Conservation (phyloP, 2,329 filamentous ascomycete genomes). For the Herpomyces periplanetae region DNA sequence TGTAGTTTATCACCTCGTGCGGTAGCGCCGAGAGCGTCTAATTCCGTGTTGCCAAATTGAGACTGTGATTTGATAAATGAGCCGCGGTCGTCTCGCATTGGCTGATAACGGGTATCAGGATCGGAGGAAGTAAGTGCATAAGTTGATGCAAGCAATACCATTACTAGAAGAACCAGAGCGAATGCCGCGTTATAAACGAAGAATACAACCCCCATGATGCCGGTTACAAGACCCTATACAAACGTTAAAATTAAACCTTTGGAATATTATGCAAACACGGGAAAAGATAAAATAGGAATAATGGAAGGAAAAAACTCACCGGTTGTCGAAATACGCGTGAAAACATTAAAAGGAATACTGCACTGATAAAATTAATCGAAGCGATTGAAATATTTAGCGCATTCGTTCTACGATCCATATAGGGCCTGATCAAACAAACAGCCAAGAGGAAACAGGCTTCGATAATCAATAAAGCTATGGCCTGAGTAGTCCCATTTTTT, state of each 20-base stretch:
- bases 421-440: slow-evolving; percentile 44
- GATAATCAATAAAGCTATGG: slow-evolving; percentile 40
- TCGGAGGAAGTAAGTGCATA: slow-evolving; percentile 68
- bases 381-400: slow-evolving; percentile 78
- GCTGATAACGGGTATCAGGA: slow-evolving; percentile 71
- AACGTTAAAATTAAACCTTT: slow-evolving; percentile 3
- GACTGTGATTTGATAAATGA: slow-evolving; percentile 93
- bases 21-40: slow-evolving; percentile 57
- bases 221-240: slow-evolving; percentile 26
- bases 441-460: slow-evolving; percentile 38
- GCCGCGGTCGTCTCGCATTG: slow-evolving; percentile 76
- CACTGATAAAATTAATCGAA: slow-evolving; percentile 58
- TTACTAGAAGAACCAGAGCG: slow-evolving; percentile 36
- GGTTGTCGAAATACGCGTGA: slow-evolving; percentile 53
- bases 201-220: slow-evolving; percentile 56
- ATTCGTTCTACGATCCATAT: slow-evolving; percentile 98
- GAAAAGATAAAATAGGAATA: slow-evolving; percentile 4
- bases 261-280: neutral
- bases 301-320: slow-evolving; percentile 9
- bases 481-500: slow-evolving; percentile 25
- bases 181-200: slow-evolving; percentile 61
- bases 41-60: slow-evolving; percentile 38
- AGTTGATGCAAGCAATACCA: slow-evolving; percentile 34
- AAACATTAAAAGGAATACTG: slow-evolving; percentile 60
- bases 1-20: slow-evolving; percentile 70